These are phyloP conservation scores for Tephrocybe sp. DNA, from an alignment of 768 basidiomycete species.

Conservation along the genomic window DNA sequence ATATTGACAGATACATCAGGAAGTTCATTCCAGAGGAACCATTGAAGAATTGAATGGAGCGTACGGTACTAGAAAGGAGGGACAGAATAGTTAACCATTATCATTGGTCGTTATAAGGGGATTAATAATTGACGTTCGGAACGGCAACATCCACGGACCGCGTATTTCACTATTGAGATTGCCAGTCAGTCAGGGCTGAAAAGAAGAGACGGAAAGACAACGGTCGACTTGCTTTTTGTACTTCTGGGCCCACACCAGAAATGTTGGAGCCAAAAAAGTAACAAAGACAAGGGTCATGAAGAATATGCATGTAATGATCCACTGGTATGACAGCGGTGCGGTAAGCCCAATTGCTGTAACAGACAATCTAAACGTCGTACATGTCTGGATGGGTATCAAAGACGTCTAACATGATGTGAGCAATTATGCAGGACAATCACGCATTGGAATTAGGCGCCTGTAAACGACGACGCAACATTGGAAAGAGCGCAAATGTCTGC, in stretches of 20 bases:
- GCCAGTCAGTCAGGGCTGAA: constrained; percentile 6
- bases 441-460: constrained; percentile 50
- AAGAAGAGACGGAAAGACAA: background rate
- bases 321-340: constrained; percentile 54
- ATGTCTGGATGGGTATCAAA: constrained; percentile 43
- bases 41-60: constrained; percentile 2
- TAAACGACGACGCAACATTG: constrained; percentile 70
- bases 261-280: constrained; percentile 71
- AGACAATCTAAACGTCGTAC: constrained; percentile 54
- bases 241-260: constrained; percentile 82
- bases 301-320: constrained; percentile 54
- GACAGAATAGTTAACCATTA: no score
- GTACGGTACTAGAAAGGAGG: no score
- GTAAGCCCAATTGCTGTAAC: constrained; percentile 52
- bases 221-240: constrained; percentile 76
- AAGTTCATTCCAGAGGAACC: constrained; percentile 34
- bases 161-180: constrained; percentile 85
- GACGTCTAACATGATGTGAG: constrained; percentile 39
- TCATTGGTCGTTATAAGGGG: no score
- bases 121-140: constrained; percentile 66
- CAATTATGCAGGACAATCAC: constrained; percentile 1
- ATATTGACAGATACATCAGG: constrained; percentile 45
- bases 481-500: constrained; percentile 82
- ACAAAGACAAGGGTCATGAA: constrained; percentile 50
- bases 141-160: constrained; percentile 88